Conservation (phyloP, 345 rosid genomes). For the Citrus sp. region DNA sequence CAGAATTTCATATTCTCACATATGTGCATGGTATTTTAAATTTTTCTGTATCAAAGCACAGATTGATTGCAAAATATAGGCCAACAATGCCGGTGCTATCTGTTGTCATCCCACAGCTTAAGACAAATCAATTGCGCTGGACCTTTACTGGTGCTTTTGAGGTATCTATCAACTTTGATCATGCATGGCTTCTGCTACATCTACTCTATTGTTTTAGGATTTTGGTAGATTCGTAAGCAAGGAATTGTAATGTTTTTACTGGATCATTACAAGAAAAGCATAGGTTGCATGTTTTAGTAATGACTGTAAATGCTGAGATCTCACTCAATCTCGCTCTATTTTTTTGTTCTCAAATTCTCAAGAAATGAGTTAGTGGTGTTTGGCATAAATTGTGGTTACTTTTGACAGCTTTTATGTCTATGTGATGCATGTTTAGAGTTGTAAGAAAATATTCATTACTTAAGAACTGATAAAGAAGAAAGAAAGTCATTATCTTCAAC, state of each 20-base stretch:
- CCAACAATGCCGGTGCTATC: slow-evolving; percentile 81
- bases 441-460: background rate
- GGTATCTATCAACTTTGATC: slow-evolving; percentile 28
- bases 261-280: background rate
- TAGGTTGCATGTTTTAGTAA: background rate
- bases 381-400: background rate
- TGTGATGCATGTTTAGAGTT: background rate
- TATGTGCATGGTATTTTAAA: background rate
- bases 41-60: slow-evolving; percentile 28
- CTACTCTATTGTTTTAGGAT: background rate
- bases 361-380: too few relatives aligned
- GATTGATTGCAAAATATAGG: slow-evolving; percentile 75
- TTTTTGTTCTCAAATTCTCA: too few relatives aligned
- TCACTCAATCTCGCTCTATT: background rate
- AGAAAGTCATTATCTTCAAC: background rate
- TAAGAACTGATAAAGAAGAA: background rate
- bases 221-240: background rate
- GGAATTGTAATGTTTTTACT: background rate
- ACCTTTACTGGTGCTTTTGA: slow-evolving; percentile 72
- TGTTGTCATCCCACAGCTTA: slow-evolving; percentile 74
- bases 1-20: background rate
- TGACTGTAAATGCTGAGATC: background rate
- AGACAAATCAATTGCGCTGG: slow-evolving; percentile 68
- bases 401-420: background rate
- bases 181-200: background rate